Percentiles rank a stretch among this genome's conserved stretches.
Conservation (phyloP, 345 rosid genomes). For the Raphanus raphanistrum region DNA sequence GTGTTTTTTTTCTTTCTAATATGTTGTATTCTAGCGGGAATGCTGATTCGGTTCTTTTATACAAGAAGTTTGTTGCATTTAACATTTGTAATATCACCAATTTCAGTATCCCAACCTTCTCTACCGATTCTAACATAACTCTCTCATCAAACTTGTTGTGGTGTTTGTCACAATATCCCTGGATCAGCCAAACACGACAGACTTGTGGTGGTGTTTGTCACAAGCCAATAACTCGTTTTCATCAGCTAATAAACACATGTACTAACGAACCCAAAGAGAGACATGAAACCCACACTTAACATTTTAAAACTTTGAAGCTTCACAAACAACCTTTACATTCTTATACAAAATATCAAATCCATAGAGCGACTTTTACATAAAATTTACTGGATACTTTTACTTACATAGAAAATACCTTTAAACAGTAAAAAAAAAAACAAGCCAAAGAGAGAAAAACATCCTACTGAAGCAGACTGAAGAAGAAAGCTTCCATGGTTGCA, state of each 20-base stretch:
- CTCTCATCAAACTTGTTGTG: too few species aligned
- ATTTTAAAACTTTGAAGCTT: not conserved
- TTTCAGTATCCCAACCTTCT: not conserved
- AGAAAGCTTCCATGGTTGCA: constrained; percentile 7
- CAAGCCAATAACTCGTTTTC: too few species aligned
- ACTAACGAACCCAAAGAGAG: too few species aligned
- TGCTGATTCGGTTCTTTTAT: not conserved
- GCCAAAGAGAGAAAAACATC: constrained; percentile 3
- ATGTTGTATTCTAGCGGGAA: not conserved
- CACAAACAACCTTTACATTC: not conserved
- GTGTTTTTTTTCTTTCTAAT: not conserved
- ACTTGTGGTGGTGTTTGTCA: too few species aligned
- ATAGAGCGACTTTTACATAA: not conserved
- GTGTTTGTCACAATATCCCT: too few species aligned
- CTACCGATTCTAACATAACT: not conserved
- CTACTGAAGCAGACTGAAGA: constrained; percentile 22
- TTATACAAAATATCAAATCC: not conserved
- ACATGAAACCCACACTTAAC: too few species aligned
- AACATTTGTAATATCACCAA: not conserved
- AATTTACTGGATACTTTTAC: not conserved
- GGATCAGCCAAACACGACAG: too few species aligned
- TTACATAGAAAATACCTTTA: not conserved
- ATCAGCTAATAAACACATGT: too few species aligned
- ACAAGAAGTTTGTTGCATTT: not conserved
- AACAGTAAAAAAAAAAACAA: not conserved